phyloP scores from a whole-genome alignment of 1,284 basidiomycete genomes.

The Ceratobasidium sp. region DNA sequence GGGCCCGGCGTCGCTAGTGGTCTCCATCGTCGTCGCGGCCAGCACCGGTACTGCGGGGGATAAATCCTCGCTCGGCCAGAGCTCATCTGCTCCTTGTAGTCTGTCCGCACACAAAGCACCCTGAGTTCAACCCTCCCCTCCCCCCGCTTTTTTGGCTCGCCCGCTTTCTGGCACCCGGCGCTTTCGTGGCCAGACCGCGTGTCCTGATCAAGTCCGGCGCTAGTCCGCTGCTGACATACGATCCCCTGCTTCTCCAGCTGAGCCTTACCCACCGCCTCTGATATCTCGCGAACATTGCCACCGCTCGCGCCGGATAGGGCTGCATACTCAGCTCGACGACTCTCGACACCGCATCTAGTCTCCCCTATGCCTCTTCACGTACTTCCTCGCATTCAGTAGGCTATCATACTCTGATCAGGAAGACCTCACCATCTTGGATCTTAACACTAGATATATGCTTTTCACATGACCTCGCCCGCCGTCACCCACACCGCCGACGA shows the following conservation, averaged over 20 bases:
- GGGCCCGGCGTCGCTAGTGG: neutral
- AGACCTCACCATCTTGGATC: no score
- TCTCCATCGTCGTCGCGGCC: neutral
- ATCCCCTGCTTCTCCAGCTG: no score
- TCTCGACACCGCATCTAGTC: neutral
- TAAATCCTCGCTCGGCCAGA: neutral
- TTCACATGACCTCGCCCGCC: neutral
- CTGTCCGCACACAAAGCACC: neutral
- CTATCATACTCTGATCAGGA: no score
- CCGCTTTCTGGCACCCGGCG: slow-evolving; percentile 5
- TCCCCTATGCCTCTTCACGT: neutral
- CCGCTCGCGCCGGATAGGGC: no score
- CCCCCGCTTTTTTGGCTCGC: slow-evolving; percentile 18
- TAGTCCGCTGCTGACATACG: slow-evolving; percentile 1
- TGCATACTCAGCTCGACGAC: no score
- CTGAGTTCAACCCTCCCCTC: neutral
- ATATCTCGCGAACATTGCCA: no score
- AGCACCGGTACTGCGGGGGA: neutral
- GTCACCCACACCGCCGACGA: neutral
- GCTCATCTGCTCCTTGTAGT: neutral
- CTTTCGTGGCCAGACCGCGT: neutral
- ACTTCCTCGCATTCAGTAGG: neutral
- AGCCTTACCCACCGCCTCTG: no score
- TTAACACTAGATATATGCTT: neutral
- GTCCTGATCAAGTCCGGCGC: neutral